phyloP scores from a whole-genome alignment of 2,329 filamentous ascomycete genomes.

The Helicocarpus griseus region DNA sequence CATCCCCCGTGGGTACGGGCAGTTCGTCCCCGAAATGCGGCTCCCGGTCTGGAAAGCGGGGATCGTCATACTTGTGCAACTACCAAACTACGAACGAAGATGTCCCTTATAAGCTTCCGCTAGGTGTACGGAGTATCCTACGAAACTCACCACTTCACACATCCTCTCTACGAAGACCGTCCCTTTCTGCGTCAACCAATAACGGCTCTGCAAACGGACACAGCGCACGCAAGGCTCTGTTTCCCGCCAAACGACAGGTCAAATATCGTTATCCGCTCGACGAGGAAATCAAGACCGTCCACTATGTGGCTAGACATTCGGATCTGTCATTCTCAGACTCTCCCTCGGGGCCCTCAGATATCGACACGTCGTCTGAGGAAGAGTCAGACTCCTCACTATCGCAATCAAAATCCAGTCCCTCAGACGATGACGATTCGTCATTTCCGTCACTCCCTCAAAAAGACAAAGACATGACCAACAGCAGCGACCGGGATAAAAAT shows the following conservation, averaged over 20 bases:
- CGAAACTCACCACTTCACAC: conserved; percentile 36
- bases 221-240: conserved; percentile 34
- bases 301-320: conserved; percentile 47
- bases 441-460: conserved; percentile 7
- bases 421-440: conserved; percentile 22
- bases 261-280: conserved; percentile 47
- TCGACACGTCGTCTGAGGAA: conserved; percentile 13
- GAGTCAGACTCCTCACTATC: conserved; percentile 19
- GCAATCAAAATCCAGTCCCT: conserved; percentile 21
- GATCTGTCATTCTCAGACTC: conserved; percentile 36
- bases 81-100: conserved; percentile 5
- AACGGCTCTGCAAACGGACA: conserved; percentile 23
- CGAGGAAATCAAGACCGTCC: conserved; percentile 49
- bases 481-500: conserved; percentile 10
- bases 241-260: conserved; percentile 49
- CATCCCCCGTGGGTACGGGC: conserved; percentile 24
- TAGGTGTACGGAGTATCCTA: conserved; percentile 38
- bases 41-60: conserved; percentile 16
- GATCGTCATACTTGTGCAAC: background rate
- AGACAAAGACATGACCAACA: background rate
- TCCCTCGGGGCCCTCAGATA: conserved; percentile 13
- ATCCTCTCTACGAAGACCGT: conserved; percentile 25
- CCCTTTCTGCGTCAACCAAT: conserved; percentile 25
- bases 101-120: conserved; percentile 32
- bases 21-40: conserved; percentile 18